Evolutionary conservation across 1,139 yeast species (phyloP).

Genomic region (Geotrichum klebahnii): DNA sequence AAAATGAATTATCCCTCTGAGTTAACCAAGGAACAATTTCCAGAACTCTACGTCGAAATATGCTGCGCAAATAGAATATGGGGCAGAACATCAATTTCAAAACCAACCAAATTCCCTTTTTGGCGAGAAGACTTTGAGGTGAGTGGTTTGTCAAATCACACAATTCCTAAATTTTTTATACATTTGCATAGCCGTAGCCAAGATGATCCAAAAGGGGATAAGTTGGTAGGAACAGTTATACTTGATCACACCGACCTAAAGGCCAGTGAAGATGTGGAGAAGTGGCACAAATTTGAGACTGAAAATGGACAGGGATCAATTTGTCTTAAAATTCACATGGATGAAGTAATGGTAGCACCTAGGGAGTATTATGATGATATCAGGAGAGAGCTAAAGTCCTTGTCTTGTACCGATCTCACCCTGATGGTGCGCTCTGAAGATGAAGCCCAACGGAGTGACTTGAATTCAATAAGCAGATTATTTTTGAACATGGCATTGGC

Average conservation of each 20-base stretch:
- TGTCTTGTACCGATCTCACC: constrained; percentile 4
- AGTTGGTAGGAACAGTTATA: constrained; percentile 5
- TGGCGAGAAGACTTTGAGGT: constrained; percentile 58
- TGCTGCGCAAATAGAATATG: constrained; percentile 53
- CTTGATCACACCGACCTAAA: constrained; percentile 5
- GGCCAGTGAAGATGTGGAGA: constrained; percentile 6
- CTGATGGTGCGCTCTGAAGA: background rate
- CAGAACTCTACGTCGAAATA: constrained; percentile 47
- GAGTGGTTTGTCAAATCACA: constrained; percentile 35
- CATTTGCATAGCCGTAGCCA: background rate
- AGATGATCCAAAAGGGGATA: constrained; percentile 1
- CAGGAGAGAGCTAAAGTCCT: background rate
- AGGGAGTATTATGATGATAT: background rate
- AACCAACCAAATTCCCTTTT: constrained; percentile 43
- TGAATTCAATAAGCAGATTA: constrained; percentile 6
- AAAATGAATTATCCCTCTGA: constrained; percentile 30
- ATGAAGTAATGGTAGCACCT: constrained; percentile 5
- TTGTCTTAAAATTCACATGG: constrained; percentile 2
- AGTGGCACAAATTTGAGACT: constrained; percentile 12
- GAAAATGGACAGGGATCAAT: background rate
- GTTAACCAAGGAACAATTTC: constrained; percentile 32
- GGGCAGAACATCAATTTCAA: constrained; percentile 54
- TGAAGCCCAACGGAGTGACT: background rate
- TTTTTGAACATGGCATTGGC: constrained; percentile 10
- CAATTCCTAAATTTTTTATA: constrained; percentile 25